Evolutionary conservation across 768 basidiomycete species (phyloP).

Genomic region (Xanthoconium stramineum): DNA sequence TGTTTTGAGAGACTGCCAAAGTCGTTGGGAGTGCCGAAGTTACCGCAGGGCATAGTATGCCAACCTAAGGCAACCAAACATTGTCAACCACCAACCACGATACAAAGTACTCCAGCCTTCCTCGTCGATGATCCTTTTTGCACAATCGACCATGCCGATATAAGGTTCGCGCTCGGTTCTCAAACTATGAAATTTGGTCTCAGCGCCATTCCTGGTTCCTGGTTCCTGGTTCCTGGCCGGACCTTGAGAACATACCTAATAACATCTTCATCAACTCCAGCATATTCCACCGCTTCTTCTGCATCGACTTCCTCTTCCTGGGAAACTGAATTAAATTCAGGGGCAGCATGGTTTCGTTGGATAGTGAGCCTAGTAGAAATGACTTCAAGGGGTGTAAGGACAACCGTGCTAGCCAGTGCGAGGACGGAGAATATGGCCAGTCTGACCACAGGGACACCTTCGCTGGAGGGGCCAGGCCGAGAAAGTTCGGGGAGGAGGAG

Average conservation of each 20-base stretch:
- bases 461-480: conserved; percentile 28
- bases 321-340: conserved; percentile 69
- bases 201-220: not conserved
- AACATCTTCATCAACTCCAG: conserved; percentile 75
- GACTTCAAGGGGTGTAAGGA: conserved; percentile 78
- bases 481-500: conserved; percentile 57
- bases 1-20: too few species aligned
- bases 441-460: conserved; percentile 48
- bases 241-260: conserved; percentile 56
- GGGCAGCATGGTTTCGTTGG: conserved; percentile 77
- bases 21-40: too few species aligned
- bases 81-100: conserved; percentile 84
- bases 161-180: conserved; percentile 81
- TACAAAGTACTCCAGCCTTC: conserved; percentile 74
- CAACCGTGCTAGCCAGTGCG: conserved; percentile 49
- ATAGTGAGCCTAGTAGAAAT: conserved; percentile 76
- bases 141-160: conserved; percentile 68
- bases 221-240: not conserved
- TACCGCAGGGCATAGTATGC: too few species aligned
- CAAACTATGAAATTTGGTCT: conserved; percentile 40
- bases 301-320: conserved; percentile 70
- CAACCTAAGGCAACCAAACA: conserved; percentile 58
- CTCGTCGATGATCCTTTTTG: conserved; percentile 71
- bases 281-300: conserved; percentile 59
- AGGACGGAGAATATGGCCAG: conserved; percentile 56